These are phyloP conservation scores for Candida verbasci DNA, from an alignment of 805 yeast species.

Conservation along the genomic window DNA sequence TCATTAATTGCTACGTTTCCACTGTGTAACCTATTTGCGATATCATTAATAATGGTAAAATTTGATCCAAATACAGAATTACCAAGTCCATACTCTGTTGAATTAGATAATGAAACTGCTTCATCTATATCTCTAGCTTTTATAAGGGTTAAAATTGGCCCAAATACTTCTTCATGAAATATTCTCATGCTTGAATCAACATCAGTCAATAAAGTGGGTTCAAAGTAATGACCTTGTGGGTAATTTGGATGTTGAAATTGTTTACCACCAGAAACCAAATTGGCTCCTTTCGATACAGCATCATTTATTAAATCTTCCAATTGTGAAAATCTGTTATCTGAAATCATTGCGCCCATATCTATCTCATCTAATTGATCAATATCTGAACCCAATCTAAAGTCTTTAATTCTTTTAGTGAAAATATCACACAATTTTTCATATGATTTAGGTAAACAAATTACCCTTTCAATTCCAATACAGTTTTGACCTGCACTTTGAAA, in stretches of 20 bases:
- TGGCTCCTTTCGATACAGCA: conserved; percentile 82
- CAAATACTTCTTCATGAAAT: conserved; percentile 90
- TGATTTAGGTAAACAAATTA: conserved; percentile 68
- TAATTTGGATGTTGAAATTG: conserved; percentile 82
- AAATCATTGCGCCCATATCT: conserved; percentile 95
- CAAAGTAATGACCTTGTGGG: conserved; percentile 92
- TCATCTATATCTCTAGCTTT: conserved; percentile 62
- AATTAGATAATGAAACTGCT: conserved; percentile 75
- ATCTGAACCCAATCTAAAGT: conserved; percentile 79
- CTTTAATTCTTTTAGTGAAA: conserved; percentile 53
- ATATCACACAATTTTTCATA: conserved; percentile 61
- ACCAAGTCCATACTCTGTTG: conserved; percentile 87
- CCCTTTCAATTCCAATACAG: conserved; percentile 96
- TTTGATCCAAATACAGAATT: conserved; percentile 80
- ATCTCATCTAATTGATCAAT: conserved; percentile 87
- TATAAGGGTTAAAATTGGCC: conserved; percentile 82
- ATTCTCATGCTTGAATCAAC: conserved; percentile 71
- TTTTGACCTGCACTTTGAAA: conserved; percentile 98
- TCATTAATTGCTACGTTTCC: conserved; percentile 98
- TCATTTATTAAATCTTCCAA: conserved; percentile 65
- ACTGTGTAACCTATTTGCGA: conserved; percentile 61
- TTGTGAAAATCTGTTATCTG: conserved; percentile 65
- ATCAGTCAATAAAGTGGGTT: conserved; percentile 83
- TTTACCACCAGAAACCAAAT: conserved; percentile 73
- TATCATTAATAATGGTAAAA: conserved; percentile 51